phyloP scores from a whole-genome alignment of 805 yeast genomes.

The Spathaspora girioi region DNA sequence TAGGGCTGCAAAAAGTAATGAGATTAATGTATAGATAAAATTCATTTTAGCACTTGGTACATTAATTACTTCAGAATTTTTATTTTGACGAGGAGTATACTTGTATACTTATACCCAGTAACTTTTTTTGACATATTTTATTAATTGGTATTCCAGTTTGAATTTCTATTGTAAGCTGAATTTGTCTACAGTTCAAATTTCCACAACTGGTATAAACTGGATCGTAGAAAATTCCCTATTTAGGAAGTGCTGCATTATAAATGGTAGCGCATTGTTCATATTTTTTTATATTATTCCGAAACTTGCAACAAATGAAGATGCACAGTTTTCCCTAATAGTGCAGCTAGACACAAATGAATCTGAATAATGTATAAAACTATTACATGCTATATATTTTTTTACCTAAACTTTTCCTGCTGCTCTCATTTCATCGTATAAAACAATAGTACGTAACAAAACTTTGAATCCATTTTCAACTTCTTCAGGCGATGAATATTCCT shows the following conservation, averaged over 20 bases:
- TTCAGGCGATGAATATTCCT: slow-evolving; percentile 62
- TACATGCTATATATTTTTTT: too few relatives aligned
- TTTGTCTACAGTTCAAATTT: background rate
- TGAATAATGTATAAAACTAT: too few relatives aligned
- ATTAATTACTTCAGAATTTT: background rate
- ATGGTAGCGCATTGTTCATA: background rate
- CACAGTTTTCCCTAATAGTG: too few relatives aligned
- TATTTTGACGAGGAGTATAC: background rate
- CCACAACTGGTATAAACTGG: background rate
- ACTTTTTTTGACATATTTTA: background rate
- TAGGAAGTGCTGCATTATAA: background rate
- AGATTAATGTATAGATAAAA: slow-evolving; percentile 2
- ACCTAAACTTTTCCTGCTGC: background rate
- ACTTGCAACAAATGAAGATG: background rate
- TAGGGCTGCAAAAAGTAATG: slow-evolving; percentile 9
- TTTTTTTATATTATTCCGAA: too few relatives aligned
- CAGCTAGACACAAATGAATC: too few relatives aligned
- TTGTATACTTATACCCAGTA: background rate
- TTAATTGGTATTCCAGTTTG: too few relatives aligned
- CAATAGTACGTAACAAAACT: slow-evolving; percentile 47
- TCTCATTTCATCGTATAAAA: slow-evolving; percentile 26
- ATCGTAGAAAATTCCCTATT: background rate
- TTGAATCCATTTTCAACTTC: slow-evolving; percentile 58
- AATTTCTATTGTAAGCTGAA: too few relatives aligned
- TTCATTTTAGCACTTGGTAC: slow-evolving; percentile 4